Evolutionary conservation across 202 grass and related monocot genomes (phyloP).

Genomic region (Zizania palustris): DNA sequence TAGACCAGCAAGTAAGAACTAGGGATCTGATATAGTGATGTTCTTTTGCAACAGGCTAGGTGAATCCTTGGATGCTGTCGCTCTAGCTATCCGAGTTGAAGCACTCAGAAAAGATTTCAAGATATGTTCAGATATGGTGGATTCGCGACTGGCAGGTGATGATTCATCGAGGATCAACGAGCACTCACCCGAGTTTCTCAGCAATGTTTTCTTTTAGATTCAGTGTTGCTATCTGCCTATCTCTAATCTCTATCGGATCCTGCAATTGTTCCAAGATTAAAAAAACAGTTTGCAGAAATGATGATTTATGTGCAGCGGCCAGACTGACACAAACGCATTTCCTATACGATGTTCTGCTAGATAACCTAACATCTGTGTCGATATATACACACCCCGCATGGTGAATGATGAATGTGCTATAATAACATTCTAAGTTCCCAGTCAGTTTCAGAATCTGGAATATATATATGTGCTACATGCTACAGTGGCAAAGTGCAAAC

Average conservation of each 20-base stretch:
- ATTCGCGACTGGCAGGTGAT: no score
- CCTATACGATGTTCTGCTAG: not conserved
- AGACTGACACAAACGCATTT: constrained; percentile 21
- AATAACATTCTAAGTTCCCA: not conserved
- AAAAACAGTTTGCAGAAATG: constrained; percentile 15
- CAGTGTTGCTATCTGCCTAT: no score
- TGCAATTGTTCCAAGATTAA: constrained; percentile 3
- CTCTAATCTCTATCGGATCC: no score
- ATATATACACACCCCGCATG: no score
- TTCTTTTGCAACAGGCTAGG: not conserved
- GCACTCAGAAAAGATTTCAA: constrained; percentile 3
- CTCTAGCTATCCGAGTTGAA: constrained; percentile 1
- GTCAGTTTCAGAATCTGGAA: not conserved
- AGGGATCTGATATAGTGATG: constrained; percentile 8
- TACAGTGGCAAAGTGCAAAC: not conserved
- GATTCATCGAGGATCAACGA: no score
- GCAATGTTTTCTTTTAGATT: constrained; percentile 12
- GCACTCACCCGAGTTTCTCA: constrained; percentile 34
- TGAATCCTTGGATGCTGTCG: constrained; percentile 36
- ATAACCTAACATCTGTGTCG: no score
- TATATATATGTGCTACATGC: not conserved
- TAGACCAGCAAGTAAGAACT: not conserved
- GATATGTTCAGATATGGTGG: constrained; percentile 15
- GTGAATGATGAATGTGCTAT: no score
- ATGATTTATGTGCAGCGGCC: constrained; percentile 7